A percentile compares a stretch with the other conserved stretches of the same genome.
Evolutionary conservation across 2,329 filamentous ascomycete species (phyloP).

Genomic region (Penicillium occitanis): DNA sequence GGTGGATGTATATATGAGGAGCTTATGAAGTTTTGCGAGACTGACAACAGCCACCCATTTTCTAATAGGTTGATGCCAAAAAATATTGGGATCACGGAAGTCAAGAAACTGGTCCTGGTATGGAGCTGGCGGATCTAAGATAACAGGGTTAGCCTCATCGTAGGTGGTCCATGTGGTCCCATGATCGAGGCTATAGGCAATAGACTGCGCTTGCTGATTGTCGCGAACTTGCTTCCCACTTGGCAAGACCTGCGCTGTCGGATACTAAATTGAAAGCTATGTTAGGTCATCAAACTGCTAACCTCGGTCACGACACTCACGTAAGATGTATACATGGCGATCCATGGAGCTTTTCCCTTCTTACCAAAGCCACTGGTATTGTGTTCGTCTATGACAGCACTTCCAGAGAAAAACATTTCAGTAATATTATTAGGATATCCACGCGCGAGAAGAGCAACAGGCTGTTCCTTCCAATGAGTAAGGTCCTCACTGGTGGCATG

Average conservation of each 20-base stretch:
- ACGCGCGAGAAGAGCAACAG: slow-evolving; percentile 54
- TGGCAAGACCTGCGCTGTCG: slow-evolving; percentile 25
- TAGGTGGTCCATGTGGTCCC: slow-evolving; percentile 63
- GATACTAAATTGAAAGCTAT: slow-evolving; percentile 23
- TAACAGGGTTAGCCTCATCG: slow-evolving; percentile 57
- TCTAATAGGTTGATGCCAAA: slow-evolving; percentile 28
- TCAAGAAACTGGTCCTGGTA: slow-evolving; percentile 40
- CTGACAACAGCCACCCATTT: slow-evolving; percentile 27
- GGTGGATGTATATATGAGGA: slow-evolving; percentile 11
- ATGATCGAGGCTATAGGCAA: slow-evolving; percentile 45
- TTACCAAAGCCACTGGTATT: background rate
- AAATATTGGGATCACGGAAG: slow-evolving; percentile 64
- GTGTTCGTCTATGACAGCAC: background rate
- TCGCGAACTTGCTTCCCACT: slow-evolving; percentile 26
- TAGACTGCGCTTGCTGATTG: slow-evolving; percentile 49
- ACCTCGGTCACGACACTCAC: slow-evolving; percentile 21
- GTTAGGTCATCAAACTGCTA: background rate
- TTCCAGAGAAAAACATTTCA: background rate
- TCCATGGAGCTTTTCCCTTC: slow-evolving; percentile 55
- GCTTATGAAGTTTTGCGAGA: slow-evolving; percentile 25
- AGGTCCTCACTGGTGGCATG: slow-evolving; percentile 30
- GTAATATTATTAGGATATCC: slow-evolving; percentile 44
- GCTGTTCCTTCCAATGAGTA: slow-evolving; percentile 65
- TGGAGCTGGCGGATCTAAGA: slow-evolving; percentile 46
- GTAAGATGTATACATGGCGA: slow-evolving; percentile 59